These are phyloP conservation scores for Biancaea sappan DNA, from an alignment of 306 rosid species.

Conservation along the genomic window DNA sequence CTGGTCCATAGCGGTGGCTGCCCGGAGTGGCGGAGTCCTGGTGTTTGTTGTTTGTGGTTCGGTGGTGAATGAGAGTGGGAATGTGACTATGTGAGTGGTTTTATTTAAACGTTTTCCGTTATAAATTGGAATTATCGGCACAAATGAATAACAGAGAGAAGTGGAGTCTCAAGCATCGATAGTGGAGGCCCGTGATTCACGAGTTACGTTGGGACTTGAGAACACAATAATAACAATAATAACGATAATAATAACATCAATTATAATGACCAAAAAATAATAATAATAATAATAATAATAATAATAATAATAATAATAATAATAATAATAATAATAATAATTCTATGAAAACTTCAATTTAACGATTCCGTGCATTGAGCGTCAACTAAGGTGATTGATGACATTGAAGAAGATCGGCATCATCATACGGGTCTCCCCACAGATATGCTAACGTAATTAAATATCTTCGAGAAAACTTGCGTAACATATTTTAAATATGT, in stretches of 20 bases:
- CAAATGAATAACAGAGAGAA: background rate
- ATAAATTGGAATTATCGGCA: background rate
- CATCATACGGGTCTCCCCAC: background rate
- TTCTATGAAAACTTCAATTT: conserved; percentile 6
- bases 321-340: no score
- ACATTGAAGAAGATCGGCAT: background rate
- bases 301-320: no score
- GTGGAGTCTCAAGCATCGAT: background rate
- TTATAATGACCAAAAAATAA: no score
- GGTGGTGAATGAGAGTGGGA: background rate
- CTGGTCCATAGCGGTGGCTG: conserved; percentile 44
- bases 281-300: no score
- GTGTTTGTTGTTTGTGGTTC: background rate
- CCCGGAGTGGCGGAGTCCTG: background rate
- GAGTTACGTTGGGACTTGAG: background rate
- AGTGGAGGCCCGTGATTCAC: background rate
- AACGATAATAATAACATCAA: no score
- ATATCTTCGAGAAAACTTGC: background rate
- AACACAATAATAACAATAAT: no score
- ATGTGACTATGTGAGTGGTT: background rate
- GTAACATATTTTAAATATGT: no score
- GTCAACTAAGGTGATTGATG: conserved; percentile 14
- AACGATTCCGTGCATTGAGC: conserved; percentile 31
- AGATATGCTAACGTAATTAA: background rate
- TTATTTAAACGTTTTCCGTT: background rate